These are phyloP conservation scores for Pascua sp. DNA, from an alignment of 1,284 basidiomycete genomes.

Conservation along the genomic window DNA sequence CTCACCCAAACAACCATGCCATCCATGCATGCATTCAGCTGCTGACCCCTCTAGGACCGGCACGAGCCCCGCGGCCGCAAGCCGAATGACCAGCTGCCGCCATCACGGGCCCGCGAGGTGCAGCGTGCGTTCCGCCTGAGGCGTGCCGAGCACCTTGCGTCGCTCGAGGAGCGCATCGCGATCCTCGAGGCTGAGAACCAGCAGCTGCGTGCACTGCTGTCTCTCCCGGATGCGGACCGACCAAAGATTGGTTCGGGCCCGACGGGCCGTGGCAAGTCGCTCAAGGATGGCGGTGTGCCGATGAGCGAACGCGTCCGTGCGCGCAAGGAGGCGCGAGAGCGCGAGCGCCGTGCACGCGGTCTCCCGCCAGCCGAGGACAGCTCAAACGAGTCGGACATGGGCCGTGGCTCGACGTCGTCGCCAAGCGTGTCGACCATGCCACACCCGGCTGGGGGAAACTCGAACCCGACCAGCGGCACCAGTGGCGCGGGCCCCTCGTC, in stretches of 20 bases:
- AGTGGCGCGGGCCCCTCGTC: neutral
- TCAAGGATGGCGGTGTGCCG: conserved; percentile 50
- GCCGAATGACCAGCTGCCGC: conserved; percentile 84
- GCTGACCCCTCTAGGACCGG: conserved; percentile 28
- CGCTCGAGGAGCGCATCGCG: conserved; percentile 73
- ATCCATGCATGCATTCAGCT: too few species aligned
- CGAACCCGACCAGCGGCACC: neutral
- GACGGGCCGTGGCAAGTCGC: conserved; percentile 48
- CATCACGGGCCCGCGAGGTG: conserved; percentile 85
- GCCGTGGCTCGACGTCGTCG: conserved; percentile 22
- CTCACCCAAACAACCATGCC: too few species aligned
- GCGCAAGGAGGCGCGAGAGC: conserved; percentile 44
- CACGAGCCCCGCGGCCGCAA: conserved; percentile 68
- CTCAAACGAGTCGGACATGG: conserved; percentile 16
- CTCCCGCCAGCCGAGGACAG: conserved; percentile 15
- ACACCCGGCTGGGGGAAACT: conserved; percentile 1
- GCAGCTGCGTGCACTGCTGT: conserved; percentile 68
- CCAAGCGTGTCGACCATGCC: conserved; percentile 19
- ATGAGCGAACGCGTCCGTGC: conserved; percentile 50
- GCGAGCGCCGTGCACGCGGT: conserved; percentile 35
- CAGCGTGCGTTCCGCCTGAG: conserved; percentile 88
- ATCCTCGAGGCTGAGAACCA: conserved; percentile 82
- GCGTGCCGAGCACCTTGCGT: conserved; percentile 80
- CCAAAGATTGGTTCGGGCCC: conserved; percentile 48
- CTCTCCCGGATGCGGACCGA: conserved; percentile 60